These are phyloP conservation scores for Trapa bicornis DNA, from an alignment of 345 rosid species.

Conservation along the genomic window DNA sequence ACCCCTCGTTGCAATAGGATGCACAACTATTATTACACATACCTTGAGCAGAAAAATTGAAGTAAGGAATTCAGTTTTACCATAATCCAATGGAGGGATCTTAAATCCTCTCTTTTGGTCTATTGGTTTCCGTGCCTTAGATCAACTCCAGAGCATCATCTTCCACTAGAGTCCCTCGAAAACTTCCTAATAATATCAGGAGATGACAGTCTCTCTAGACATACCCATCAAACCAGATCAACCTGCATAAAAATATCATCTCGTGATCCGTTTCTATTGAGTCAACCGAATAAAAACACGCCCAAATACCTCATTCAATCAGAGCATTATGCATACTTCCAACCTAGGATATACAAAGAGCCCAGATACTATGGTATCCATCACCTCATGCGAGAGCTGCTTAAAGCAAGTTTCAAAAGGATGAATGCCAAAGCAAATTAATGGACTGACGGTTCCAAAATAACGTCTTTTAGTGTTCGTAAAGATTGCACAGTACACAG, in stretches of 20 bases:
- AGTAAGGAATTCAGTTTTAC: background rate
- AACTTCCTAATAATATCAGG: background rate
- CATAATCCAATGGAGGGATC: background rate
- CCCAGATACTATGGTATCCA: background rate
- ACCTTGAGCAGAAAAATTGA: background rate
- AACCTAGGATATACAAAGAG: background rate
- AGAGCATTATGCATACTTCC: background rate
- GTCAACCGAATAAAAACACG: background rate
- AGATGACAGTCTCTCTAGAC: background rate
- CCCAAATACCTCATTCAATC: background rate
- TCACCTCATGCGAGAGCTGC: background rate
- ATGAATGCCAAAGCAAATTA: background rate
- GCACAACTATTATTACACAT: background rate
- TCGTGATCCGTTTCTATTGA: background rate
- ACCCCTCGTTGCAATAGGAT: conserved; percentile 2
- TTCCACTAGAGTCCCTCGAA: background rate
- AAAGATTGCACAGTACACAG: no score
- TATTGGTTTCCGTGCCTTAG: background rate
- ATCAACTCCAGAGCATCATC: background rate
- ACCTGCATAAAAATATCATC: background rate
- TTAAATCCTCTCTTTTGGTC: background rate
- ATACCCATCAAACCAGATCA: background rate
- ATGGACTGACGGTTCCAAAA: background rate
- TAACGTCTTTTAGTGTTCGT: no score
- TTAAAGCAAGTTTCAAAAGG: background rate